Conservation (phyloP, 768 basidiomycete genomes). For the Dacryopinax primogenitus region DNA sequence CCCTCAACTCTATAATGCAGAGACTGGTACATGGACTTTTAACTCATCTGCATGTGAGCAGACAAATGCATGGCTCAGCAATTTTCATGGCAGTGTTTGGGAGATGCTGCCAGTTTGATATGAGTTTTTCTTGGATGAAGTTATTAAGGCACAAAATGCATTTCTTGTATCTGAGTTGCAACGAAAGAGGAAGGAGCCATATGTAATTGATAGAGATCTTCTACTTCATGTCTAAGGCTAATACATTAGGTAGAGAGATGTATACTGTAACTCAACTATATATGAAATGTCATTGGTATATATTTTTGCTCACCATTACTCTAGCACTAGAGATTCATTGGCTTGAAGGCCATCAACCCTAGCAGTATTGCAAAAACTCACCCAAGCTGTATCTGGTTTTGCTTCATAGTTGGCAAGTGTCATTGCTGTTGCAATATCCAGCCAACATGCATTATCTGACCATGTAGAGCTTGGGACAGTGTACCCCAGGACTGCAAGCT, state of each 20-base stretch:
- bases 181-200: not conserved
- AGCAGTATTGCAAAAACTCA: not conserved
- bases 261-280: not conserved
- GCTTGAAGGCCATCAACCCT: not conserved
- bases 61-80: conserved; percentile 7
- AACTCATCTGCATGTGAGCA: conserved; percentile 9
- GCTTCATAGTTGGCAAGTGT: not conserved
- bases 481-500: not conserved
- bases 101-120: conserved; percentile 28
- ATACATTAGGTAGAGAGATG: not conserved
- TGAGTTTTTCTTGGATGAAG: conserved; percentile 32
- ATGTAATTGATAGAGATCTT: not conserved
- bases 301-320: not conserved
- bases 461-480: not conserved
- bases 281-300: not conserved
- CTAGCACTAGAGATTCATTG: not conserved
- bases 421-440: not conserved
- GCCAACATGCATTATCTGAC: not conserved
- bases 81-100: conserved; percentile 21
- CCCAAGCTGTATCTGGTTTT: not conserved
- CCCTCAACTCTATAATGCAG: conserved; percentile 22
- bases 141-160: conserved; percentile 26
- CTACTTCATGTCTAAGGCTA: not conserved
- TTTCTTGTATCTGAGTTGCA: conserved; percentile 4
- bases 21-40: conserved; percentile 12